Evolutionary conservation across 2,329 filamentous ascomycete genomes (phyloP), one percentile per base, ranked within the genome.

Genomic region (Lachnellula suecica): DNA sequence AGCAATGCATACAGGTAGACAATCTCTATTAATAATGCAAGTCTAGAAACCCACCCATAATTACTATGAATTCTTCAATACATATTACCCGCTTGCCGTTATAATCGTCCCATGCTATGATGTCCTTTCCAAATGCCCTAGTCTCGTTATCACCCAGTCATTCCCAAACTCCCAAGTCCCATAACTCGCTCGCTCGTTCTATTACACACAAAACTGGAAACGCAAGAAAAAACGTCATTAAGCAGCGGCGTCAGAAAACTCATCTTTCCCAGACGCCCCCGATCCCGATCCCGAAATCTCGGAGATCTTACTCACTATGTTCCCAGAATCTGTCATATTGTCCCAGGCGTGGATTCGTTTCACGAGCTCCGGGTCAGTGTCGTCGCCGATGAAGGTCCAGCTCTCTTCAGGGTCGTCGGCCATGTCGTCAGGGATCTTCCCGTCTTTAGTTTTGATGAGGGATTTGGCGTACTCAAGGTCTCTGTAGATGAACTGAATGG

Each of bases 401-500:
- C 86, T 89, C 68, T 95, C 91, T 63, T 89, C 56, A 31, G 88
- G 86, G 11, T 86, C 84, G 27, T 85, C 85, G 2, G 59, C 73
- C 11, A 79, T 73, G 45, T 82, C 77, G 35, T 81, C 70, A 40
- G 69, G 69, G 47, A 63, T 85, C 70, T 81, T 82, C 57, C 74
- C 74, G 2, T 74, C 71, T 68, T 82, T 82, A 52, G 75, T 82
- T 70, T 88, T 89, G 68, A 96, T 88, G 41, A 97, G 77, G 15
- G 87, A 87, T 70, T 83, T 89, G 34, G 94, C 92, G 64, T 97
- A 97, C 67, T 97, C 94, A 51, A 97, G 79, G 68, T 97, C 93
- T 38, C 94, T 88, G 68, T 97, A 99, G 51, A 99, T 89, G 54
- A 85, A 89, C 70, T 96, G 89, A 57, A 97, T 94, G 5, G 93